Evolutionary conservation across 108 stramenopile species (phyloP).

Genomic region (Parietichytrium sp.): DNA sequence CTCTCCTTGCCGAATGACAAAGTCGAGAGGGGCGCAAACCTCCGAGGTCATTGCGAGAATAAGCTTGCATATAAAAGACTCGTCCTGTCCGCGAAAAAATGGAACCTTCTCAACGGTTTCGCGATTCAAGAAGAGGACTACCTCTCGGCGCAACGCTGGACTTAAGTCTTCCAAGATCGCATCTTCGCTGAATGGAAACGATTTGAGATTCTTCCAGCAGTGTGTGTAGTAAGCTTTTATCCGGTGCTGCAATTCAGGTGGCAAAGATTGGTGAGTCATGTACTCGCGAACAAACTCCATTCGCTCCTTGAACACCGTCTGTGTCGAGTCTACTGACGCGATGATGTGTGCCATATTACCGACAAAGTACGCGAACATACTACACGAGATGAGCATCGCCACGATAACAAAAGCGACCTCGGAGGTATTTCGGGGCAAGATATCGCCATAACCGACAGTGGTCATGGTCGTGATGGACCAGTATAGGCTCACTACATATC

Average conservation of each 20-base stretch:
- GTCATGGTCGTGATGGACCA: conserved; percentile 50
- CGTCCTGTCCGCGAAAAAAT: not conserved
- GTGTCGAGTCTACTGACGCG: not conserved
- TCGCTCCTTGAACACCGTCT: conserved; percentile 21
- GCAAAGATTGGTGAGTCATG: not conserved
- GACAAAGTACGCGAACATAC: conserved; percentile 43
- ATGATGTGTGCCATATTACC: conserved; percentile 23
- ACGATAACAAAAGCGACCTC: conserved; percentile 38
- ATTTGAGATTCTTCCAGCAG: conserved; percentile 7
- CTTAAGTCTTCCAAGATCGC: not conserved
- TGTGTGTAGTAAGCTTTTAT: not conserved
- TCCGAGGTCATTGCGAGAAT: not conserved
- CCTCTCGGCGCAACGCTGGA: conserved; percentile 29
- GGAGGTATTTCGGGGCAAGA: not conserved
- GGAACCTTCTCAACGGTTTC: conserved; percentile 23
- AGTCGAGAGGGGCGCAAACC: not conserved
- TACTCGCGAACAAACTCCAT: conserved; percentile 5
- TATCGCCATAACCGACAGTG: conserved; percentile 46
- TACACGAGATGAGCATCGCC: conserved; percentile 36
- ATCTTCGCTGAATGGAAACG: not conserved
- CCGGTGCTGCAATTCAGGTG: not conserved
- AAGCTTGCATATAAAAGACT: not conserved
- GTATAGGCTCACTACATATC: conserved; percentile 41
- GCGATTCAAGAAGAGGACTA: not conserved
- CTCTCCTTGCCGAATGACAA: conserved; percentile 28